A percentile compares a stretch with the other conserved stretches of the same genome.
Evolutionary conservation across 192 early-diverging fungal genomes (phyloP).

Genomic region (Coemansia sp.): DNA sequence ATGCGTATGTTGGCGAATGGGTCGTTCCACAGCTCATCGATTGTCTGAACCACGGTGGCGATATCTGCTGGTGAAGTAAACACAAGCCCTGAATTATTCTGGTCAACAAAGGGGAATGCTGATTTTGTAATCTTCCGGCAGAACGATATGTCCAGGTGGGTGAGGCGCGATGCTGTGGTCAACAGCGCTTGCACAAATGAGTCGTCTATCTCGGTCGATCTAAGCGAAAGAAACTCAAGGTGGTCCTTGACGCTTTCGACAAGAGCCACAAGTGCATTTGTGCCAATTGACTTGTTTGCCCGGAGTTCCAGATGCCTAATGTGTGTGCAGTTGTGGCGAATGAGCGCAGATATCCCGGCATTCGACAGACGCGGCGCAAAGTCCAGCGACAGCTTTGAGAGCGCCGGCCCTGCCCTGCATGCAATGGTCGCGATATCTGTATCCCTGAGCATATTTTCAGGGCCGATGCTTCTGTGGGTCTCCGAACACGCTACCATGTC

Average conservation of each 20-base stretch:
- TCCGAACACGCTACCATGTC: background rate
- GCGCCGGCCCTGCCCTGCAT: constrained; percentile 36
- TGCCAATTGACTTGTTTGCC: constrained; percentile 23
- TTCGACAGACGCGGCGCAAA: constrained; percentile 26
- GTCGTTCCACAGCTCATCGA: background rate
- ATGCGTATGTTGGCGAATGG: background rate
- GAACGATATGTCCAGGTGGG: constrained; percentile 27
- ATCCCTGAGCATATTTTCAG: background rate
- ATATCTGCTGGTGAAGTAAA: constrained; percentile 1
- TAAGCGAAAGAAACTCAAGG: constrained; percentile 24
- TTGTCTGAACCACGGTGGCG: background rate
- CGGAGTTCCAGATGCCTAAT: constrained; percentile 31
- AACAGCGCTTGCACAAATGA: constrained; percentile 16
- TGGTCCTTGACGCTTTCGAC: constrained; percentile 5
- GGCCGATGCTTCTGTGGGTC: background rate
- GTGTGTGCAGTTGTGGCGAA: constrained; percentile 29
- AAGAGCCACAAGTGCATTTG: constrained; percentile 11
- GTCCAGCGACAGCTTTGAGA: constrained; percentile 21
- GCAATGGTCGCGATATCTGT: constrained; percentile 11
- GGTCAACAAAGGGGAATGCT: constrained; percentile 29
- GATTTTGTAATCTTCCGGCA: constrained; percentile 24
- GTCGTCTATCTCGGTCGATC: constrained; percentile 22
- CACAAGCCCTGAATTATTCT: background rate
- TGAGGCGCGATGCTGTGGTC: constrained; percentile 19
- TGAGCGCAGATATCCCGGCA: constrained; percentile 14